Evolutionary conservation across 2,329 filamentous ascomycete genomes (phyloP).

Genomic region (Neocucurbitaria cava): DNA sequence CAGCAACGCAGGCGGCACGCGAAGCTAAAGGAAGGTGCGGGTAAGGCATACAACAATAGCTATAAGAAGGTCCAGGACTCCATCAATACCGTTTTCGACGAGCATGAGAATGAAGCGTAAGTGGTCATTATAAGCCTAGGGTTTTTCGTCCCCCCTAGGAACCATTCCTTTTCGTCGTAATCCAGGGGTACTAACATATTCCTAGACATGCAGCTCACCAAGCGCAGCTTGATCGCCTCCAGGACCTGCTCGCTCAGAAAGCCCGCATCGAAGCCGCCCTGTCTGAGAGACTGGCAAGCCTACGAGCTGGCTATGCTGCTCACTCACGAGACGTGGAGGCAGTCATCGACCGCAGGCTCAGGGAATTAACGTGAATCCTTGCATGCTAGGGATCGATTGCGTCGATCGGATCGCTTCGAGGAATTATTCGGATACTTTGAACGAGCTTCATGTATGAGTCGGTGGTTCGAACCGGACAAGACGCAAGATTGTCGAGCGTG

Average conservation of each 20-base stretch:
- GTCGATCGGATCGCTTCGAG: neutral
- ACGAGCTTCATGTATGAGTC: no score
- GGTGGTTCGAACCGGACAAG: no score
- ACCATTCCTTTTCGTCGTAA: neutral
- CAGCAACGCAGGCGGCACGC: slow-evolving; percentile 39
- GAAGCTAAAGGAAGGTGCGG: slow-evolving; percentile 24
- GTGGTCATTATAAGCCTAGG: no score
- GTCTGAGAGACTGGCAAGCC: slow-evolving; percentile 16
- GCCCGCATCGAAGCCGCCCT: slow-evolving; percentile 34
- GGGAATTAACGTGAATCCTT: slow-evolving; percentile 24
- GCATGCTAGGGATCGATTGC: neutral
- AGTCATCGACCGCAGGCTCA: slow-evolving; percentile 27
- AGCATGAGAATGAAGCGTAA: slow-evolving; percentile 38
- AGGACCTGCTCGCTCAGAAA: slow-evolving; percentile 31
- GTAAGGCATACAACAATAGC: slow-evolving; percentile 24
- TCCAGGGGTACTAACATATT: slow-evolving; percentile 2
- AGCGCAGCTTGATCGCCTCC: slow-evolving; percentile 32
- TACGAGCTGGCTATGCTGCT: slow-evolving; percentile 26
- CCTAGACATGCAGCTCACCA: slow-evolving; percentile 27
- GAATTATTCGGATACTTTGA: no score
- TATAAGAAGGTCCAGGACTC: slow-evolving; percentile 13
- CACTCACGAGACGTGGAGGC: slow-evolving; percentile 32
- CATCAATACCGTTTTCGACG: slow-evolving; percentile 33
- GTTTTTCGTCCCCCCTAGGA: no score
- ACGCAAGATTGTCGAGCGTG: neutral